A percentile compares a stretch with the other conserved stretches of the same genome.
Conservation (phyloP, 148 eudicot species). For the Arbutus unedo region DNA sequence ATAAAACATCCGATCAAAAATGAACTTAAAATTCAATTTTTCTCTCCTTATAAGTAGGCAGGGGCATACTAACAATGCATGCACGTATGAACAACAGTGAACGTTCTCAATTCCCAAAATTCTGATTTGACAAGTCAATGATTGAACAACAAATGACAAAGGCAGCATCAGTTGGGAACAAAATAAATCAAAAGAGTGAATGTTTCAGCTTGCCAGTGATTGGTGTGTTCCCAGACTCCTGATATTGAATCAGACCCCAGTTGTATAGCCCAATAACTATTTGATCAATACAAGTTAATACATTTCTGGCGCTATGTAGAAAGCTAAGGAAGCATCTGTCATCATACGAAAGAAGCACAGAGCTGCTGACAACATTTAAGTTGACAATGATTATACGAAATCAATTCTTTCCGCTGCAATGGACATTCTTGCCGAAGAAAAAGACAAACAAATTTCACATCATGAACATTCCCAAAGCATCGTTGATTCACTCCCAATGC, state of each 20-base stretch:
- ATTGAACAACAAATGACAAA: slow-evolving; percentile 9
- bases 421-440: neutral
- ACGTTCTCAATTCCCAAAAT: neutral
- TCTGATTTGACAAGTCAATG: neutral
- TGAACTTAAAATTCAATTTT: neutral
- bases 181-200: neutral
- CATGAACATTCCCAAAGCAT: neutral
- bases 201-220: neutral
- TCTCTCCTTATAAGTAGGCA: neutral
- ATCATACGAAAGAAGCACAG: neutral
- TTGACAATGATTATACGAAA: neutral
- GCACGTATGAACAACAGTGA: neutral
- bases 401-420: neutral
- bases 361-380: neutral
- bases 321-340: neutral
- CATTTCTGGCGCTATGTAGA: neutral
- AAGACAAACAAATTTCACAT: neutral
- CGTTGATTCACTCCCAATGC: too few species aligned
- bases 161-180: neutral
- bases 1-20: slow-evolving; percentile 2
- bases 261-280: neutral
- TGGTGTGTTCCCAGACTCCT: neutral
- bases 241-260: neutral
- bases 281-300: neutral
- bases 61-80: neutral